Evolutionary conservation across 768 basidiomycete genomes (phyloP).

Genomic region (Pulveroboletus sp.): DNA sequence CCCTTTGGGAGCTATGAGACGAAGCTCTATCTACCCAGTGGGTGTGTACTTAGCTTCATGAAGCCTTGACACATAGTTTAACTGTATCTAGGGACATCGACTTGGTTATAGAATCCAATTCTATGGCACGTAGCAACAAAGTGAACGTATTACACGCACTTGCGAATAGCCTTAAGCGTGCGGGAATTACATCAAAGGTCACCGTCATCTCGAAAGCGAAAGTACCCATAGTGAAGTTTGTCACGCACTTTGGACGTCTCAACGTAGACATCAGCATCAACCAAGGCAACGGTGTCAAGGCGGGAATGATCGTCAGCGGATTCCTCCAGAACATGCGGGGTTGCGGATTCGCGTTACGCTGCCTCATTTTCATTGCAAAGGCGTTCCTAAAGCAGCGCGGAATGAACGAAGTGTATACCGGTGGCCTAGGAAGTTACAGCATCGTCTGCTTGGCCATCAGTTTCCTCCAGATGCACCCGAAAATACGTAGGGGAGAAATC

Average conservation of each 20-base stretch:
- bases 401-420: slow-evolving; percentile 98
- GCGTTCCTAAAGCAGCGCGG: slow-evolving; percentile 82
- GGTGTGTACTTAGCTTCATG: slow-evolving; percentile 48
- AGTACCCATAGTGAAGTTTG: slow-evolving; percentile 96
- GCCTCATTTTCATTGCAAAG: slow-evolving; percentile 85
- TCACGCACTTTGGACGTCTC: slow-evolving; percentile 74
- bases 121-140: slow-evolving; percentile 69
- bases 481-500: slow-evolving; percentile 83
- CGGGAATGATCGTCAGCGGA: slow-evolving; percentile 74
- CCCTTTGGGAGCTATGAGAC: slow-evolving; percentile 95
- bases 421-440: slow-evolving; percentile 90
- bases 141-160: slow-evolving; percentile 68
- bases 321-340: slow-evolving; percentile 62
- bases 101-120: slow-evolving; percentile 77
- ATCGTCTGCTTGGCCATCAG: slow-evolving; percentile 90
- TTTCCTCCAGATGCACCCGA: slow-evolving; percentile 97
- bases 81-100: slow-evolving; percentile 77
- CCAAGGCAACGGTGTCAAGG: slow-evolving; percentile 77
- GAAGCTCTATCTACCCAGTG: slow-evolving; percentile 86
- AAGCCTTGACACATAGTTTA: slow-evolving; percentile 7
- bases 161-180: slow-evolving; percentile 70
- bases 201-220: slow-evolving; percentile 89
- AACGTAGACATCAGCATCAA: slow-evolving; percentile 94
- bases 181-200: slow-evolving; percentile 72
- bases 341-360: slow-evolving; percentile 64